These are phyloP conservation scores for Dactylonectria macrodidyma DNA, from an alignment of 2,329 filamentous ascomycete genomes.

Conservation along the genomic window DNA sequence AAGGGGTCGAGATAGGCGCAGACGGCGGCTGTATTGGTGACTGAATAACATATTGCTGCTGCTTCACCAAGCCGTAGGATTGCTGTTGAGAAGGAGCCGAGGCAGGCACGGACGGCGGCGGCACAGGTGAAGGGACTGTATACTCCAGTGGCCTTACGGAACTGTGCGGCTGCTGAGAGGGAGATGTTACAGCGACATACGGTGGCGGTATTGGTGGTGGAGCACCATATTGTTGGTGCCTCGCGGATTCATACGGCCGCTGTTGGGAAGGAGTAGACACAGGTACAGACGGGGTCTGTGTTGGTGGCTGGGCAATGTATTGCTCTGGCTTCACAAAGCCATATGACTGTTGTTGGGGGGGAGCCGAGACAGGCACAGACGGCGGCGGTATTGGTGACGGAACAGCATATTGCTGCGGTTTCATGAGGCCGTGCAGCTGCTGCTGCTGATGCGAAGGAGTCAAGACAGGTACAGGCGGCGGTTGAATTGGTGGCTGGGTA, in stretches of 20 bases:
- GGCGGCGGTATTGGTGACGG: neutral
- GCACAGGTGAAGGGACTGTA: no score
- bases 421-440: neutral
- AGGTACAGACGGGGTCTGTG: conserved; percentile 5
- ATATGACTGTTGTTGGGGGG: conserved; percentile 17
- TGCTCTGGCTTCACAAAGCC: neutral
- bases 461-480: neutral
- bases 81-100: conserved; percentile 21
- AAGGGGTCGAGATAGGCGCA: neutral
- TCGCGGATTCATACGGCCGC: conserved; percentile 11
- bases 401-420: neutral
- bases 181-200: neutral
- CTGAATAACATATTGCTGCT: neutral
- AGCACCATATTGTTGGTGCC: neutral
- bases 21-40: neutral
- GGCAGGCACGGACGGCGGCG: neutral
- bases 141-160: neutral
- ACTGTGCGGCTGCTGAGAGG: neutral
- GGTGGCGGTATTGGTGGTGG: neutral
- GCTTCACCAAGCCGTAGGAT: neutral
- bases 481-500: neutral
- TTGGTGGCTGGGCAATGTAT: neutral
- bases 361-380: neutral
- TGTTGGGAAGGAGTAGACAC: conserved; percentile 5
- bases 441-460: neutral